Evolutionary conservation across 2,329 filamentous ascomycete species (phyloP).

Genomic region (Botrytis medusae): DNA sequence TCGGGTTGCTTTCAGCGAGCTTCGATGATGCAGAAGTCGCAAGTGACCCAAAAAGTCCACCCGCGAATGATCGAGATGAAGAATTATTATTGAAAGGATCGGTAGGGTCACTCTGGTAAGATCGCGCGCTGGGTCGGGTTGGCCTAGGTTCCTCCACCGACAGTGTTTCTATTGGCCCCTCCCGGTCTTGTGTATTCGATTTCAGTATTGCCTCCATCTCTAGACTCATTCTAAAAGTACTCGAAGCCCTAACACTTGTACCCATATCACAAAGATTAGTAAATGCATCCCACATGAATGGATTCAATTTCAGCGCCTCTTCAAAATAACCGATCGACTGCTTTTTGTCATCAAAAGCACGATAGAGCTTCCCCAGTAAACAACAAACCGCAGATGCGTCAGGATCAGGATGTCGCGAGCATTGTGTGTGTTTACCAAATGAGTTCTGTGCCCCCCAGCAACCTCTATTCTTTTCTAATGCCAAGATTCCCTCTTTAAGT

Average conservation of each 20-base stretch:
- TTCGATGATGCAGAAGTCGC: constrained; percentile 36
- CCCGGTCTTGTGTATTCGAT: constrained; percentile 31
- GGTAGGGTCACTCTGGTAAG: constrained; percentile 32
- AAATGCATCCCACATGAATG: constrained; percentile 98
- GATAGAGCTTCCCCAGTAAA: constrained; percentile 83
- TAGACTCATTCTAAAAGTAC: constrained; percentile 77
- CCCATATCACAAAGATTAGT: constrained; percentile 84
- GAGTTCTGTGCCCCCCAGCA: constrained; percentile 73
- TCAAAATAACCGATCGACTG: constrained; percentile 86
- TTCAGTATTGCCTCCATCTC: constrained; percentile 57
- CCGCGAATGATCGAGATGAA: constrained; percentile 31
- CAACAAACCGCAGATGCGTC: constrained; percentile 84
- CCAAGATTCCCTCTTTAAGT: constrained; percentile 76
- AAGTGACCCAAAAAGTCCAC: constrained; percentile 39
- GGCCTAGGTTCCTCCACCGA: not conserved
- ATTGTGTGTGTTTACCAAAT: constrained; percentile 81
- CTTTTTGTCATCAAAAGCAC: constrained; percentile 75
- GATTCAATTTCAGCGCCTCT: constrained; percentile 83
- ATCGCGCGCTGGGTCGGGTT: constrained; percentile 26
- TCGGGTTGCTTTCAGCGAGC: constrained; percentile 41
- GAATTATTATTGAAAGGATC: constrained; percentile 41
- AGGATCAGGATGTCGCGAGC: constrained; percentile 69
- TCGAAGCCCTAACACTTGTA: constrained; percentile 74
- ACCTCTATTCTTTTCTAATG: constrained; percentile 77
- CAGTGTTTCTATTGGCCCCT: not conserved